phyloP scores from a whole-genome alignment of 495 filamentous ascomycete species.

The Podospora sp. region DNA sequence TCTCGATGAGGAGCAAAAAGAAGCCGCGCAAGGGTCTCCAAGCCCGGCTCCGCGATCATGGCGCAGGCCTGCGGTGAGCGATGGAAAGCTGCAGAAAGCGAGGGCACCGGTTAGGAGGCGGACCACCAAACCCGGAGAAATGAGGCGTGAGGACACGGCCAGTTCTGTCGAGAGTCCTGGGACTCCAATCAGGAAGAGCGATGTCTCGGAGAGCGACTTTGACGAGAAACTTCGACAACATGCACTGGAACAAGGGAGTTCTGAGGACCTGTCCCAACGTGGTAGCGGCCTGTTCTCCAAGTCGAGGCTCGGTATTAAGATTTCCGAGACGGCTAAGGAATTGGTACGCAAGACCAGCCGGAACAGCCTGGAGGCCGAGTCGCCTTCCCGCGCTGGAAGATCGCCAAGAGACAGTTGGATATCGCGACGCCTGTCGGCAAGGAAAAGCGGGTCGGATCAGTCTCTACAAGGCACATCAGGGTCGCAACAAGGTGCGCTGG shows the following conservation, averaged over 20 bases:
- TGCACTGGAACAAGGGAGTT: slow-evolving; percentile 19
- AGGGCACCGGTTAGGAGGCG: slow-evolving; percentile 13
- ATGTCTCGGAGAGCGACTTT: slow-evolving; percentile 33
- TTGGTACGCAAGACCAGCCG: slow-evolving; percentile 42
- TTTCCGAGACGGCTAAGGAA: slow-evolving; percentile 38
- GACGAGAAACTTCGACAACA: slow-evolving; percentile 36
- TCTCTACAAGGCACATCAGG: slow-evolving; percentile 6
- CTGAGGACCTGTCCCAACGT: slow-evolving; percentile 30
- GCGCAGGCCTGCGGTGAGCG: slow-evolving; percentile 36
- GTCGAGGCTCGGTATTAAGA: slow-evolving; percentile 33
- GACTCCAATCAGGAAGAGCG: slow-evolving; percentile 23
- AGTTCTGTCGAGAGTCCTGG: slow-evolving; percentile 20
- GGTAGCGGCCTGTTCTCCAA: slow-evolving; percentile 38
- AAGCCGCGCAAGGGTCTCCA: slow-evolving; percentile 47
- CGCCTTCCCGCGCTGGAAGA: slow-evolving; percentile 22
- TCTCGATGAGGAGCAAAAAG: slow-evolving; percentile 34
- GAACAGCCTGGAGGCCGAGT: slow-evolving; percentile 30
- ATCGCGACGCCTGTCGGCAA: slow-evolving; percentile 30
- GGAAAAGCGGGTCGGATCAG: slow-evolving; percentile 20
- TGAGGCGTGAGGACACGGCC: slow-evolving; percentile 19
- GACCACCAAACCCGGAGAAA: background rate
- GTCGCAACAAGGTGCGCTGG: slow-evolving; percentile 29
- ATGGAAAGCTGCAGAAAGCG: slow-evolving; percentile 26
- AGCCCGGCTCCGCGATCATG: slow-evolving; percentile 50
- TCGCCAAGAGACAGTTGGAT: slow-evolving; percentile 27